phyloP scores from a whole-genome alignment of 2,329 filamentous ascomycete species.

The Drechslerella dactyloides region DNA sequence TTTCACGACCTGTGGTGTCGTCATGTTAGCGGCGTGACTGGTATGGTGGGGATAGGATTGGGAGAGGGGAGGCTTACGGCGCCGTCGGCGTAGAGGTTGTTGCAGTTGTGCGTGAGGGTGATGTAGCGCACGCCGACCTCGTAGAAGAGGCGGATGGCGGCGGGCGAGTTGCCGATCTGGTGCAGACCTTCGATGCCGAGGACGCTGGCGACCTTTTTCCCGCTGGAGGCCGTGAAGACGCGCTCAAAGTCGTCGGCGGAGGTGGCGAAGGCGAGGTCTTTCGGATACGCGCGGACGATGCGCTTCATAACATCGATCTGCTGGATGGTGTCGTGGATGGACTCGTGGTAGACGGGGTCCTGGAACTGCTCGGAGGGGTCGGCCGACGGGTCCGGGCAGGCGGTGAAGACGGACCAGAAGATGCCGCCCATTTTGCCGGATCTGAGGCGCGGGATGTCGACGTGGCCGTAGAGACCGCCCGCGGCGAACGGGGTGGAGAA shows the following conservation, averaged over 20 bases:
- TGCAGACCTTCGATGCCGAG: slow-evolving; percentile 86
- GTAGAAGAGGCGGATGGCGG: slow-evolving; percentile 77
- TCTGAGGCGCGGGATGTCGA: slow-evolving; percentile 78
- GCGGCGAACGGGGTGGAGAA: slow-evolving; percentile 78
- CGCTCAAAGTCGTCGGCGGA: slow-evolving; percentile 61
- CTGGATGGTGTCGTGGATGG: slow-evolving; percentile 71
- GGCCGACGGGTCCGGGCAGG: slow-evolving; percentile 70
- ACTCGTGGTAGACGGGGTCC: slow-evolving; percentile 59
- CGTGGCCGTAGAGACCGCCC: slow-evolving; percentile 72
- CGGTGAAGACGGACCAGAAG: slow-evolving; percentile 90
- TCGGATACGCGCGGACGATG: slow-evolving; percentile 69
- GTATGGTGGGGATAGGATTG: slow-evolving; percentile 4
- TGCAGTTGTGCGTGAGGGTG: slow-evolving; percentile 91
- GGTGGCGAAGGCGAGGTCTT: slow-evolving; percentile 69
- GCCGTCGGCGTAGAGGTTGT: slow-evolving; percentile 87
- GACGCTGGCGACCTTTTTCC: slow-evolving; percentile 72
- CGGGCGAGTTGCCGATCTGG: slow-evolving; percentile 84
- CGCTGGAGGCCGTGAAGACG: slow-evolving; percentile 27
- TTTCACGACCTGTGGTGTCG: slow-evolving; percentile 16
- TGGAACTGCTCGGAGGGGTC: slow-evolving; percentile 70
- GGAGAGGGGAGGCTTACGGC: slow-evolving; percentile 62
- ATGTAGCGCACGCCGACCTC: slow-evolving; percentile 82
- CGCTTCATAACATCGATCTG: slow-evolving; percentile 77
- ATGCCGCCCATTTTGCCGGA: slow-evolving; percentile 77
- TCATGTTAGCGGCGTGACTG: not conserved